Conservation (phyloP, 1,284 basidiomycete species). For the Puccinia hordei region DNA sequence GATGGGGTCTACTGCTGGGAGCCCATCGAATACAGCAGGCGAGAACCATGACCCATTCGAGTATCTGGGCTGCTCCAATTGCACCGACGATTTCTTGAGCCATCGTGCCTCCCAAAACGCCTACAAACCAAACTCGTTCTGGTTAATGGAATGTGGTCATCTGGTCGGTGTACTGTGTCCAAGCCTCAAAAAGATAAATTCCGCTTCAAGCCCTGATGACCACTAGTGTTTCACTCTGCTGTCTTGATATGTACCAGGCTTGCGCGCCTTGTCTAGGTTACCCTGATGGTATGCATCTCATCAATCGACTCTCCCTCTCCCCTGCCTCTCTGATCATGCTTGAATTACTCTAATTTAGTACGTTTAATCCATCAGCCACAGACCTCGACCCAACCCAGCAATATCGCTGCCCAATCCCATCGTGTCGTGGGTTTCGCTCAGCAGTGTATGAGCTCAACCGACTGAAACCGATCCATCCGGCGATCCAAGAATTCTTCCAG, state of each 20-base stretch:
- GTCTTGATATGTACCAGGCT: neutral
- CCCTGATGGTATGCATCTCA: neutral
- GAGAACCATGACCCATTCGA: slow-evolving; percentile 30
- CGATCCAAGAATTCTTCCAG: slow-evolving; percentile 30
- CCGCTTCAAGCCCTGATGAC: neutral
- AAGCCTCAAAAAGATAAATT: neutral
- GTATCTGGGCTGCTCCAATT: slow-evolving; percentile 43
- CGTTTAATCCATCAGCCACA: neutral
- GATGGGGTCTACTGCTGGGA: neutral
- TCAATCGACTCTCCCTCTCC: too few relatives aligned
- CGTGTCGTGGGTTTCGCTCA: slow-evolving; percentile 10
- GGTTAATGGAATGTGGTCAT: slow-evolving; percentile 48
- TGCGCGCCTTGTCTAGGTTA: slow-evolving; percentile 38
- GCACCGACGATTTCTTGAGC: slow-evolving; percentile 26
- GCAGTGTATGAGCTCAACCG: slow-evolving; percentile 15
- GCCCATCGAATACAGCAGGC: slow-evolving; percentile 4
- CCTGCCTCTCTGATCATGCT: neutral
- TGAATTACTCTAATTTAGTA: too few relatives aligned
- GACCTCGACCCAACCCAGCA: neutral
- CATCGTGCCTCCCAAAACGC: neutral
- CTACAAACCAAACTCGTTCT: slow-evolving; percentile 25
- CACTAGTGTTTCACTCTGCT: neutral
- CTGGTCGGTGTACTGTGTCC: neutral
- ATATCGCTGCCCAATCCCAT: slow-evolving; percentile 29
- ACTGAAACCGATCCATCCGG: neutral